Percentiles rank a stretch among this genome's conserved stretches.
phyloP scores from a whole-genome alignment of 441 rosid species.

The Syzygium syzygioides region DNA sequence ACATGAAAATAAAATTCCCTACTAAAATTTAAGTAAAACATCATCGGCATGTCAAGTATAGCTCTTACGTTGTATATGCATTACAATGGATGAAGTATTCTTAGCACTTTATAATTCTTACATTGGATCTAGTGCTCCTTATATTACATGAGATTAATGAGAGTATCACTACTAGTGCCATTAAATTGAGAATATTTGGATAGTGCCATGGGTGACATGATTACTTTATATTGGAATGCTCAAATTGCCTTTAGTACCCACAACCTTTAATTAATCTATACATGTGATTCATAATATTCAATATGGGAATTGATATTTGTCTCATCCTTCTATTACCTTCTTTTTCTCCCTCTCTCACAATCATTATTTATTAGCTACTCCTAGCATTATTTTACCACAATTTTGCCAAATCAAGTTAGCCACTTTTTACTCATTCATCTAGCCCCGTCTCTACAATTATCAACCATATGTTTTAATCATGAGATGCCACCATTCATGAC shows the following conservation, averaged over 20 bases:
- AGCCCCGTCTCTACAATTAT: too few species aligned
- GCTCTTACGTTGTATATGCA: background rate
- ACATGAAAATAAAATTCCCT: background rate
- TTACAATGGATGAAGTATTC: background rate
- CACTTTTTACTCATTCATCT: too few species aligned
- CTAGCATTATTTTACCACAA: too few species aligned
- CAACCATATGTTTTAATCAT: too few species aligned
- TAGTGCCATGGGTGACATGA: background rate
- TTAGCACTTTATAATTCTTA: background rate
- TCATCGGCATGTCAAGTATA: background rate
- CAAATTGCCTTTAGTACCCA: background rate
- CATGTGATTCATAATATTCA: background rate
- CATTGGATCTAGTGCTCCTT: background rate
- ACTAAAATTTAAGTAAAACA: background rate
- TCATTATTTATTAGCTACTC: background rate
- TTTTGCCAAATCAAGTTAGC: too few species aligned
- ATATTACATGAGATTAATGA: background rate
- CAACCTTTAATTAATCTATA: background rate
- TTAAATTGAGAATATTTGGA: background rate
- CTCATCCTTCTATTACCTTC: background rate
- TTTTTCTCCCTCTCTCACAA: background rate
- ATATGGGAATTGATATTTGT: background rate
- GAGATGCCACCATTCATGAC: too few species aligned
- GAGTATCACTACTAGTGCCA: background rate
- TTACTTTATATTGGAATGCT: background rate